Evolutionary conservation across 208 protist species (phyloP).

Genomic region (Eutreptiella sp.): DNA sequence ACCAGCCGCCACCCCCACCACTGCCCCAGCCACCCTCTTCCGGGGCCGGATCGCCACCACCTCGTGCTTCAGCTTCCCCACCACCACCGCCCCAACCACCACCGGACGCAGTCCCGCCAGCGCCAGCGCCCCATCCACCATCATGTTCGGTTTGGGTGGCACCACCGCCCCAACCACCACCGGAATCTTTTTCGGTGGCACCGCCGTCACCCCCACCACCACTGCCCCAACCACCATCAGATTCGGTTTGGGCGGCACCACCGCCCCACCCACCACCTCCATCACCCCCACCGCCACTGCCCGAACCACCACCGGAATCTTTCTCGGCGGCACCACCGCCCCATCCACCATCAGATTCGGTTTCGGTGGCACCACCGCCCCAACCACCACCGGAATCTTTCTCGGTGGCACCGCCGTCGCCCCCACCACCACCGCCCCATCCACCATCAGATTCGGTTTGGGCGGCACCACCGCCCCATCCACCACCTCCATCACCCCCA

Average conservation of each 20-base stretch:
- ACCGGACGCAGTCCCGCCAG: too few species aligned
- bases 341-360: neutral
- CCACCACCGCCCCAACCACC: too few species aligned
- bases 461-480: neutral
- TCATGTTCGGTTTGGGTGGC: too few species aligned
- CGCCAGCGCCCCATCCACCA: too few species aligned
- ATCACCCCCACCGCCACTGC: neutral
- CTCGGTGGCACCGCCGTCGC: too few species aligned
- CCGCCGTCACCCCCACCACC: neutral
- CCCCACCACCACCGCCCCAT: neutral
- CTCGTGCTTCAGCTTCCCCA: too few species aligned
- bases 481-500: neutral
- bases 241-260: neutral
- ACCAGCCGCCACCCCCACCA: too few species aligned
- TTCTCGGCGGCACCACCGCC: neutral
- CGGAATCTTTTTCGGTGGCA: neutral
- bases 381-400: neutral
- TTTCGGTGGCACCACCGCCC: neutral
- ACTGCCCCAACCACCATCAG: neutral
- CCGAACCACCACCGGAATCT: neutral
- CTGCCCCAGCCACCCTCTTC: too few species aligned
- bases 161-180: too few species aligned
- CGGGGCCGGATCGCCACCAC: too few species aligned
- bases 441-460: conserved; percentile 19
- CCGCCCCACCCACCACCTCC: neutral